Evolutionary conservation across 108 stramenopile genomes (phyloP), one percentile per base, ranked within the genome.

Genomic region (Fragilaria radians): DNA sequence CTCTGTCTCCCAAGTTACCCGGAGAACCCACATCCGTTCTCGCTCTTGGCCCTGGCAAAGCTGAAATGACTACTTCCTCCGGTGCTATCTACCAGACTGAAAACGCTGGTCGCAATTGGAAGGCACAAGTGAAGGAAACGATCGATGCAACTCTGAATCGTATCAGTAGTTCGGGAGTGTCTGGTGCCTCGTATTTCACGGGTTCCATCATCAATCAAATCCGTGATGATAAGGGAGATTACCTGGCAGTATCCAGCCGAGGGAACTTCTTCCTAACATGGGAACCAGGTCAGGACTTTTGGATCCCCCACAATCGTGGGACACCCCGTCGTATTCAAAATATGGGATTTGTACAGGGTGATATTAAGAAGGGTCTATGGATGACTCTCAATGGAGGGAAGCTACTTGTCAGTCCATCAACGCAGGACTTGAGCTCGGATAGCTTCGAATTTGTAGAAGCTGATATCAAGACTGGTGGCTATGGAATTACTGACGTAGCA

Each of bases 241-340:
- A 95, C 71, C 54, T 97, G 34, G 94, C 96, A 14, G 93, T 97
- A 0, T 77, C 79, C 3, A 89, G 89, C 27, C 91, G 94, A 45
- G 96, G 96, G 48, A 97, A 97, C 89, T 96, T 97, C 65, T 97
- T 94, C 86, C 70, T 97, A 28, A 97, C 96, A 1, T 97, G 96
- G 96, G 78, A 84, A 32, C 96, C 96, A 1, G 96, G 95, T 46
- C 88, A 96, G 63, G 96, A 97, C 79, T 97, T 96, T 68, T 97
- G 96, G 96, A 91, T 96, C 61, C 96, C 96, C 2, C 96, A 97
- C 81, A 97, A 97, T 73, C 78, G 96, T 46, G 96, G 96, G 25
- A 95, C 96, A 2, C 78, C 93, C 4, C 75, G 95, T 19, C 87
- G 96, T 46, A 97, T 97, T 57, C 95, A 96, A 72, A 96, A 94